Evolutionary conservation across 768 basidiomycete species (phyloP), one percentile per base, ranked within the genome.

Genomic region (Hirschioporus abietinus): DNA sequence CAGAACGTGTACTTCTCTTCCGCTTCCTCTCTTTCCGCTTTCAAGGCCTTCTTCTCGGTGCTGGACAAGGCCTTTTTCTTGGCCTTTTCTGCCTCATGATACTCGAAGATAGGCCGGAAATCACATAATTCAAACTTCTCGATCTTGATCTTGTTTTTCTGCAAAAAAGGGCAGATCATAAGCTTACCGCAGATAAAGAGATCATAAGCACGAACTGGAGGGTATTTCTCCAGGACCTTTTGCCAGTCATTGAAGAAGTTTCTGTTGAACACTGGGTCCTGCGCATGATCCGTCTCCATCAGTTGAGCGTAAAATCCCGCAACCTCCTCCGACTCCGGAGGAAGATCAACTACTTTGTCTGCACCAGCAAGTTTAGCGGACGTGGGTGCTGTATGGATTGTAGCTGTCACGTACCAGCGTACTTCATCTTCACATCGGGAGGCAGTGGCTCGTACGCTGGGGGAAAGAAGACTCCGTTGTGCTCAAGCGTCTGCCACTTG

Each of bases 211-310:
- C 93, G 70, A 74, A 96, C 95, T 20, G 96, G 92, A 70, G 96
- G 95, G 75, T 91, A 77, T 65, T 89, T 83, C 71, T 90, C 87
- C 68, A 99, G 76, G 23, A 96, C 82, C 10, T 78, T 84, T 68
- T 86, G 81, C 85, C 91, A 99, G 74, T 98, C 96, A 0, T 89
- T 84, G 76, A 99, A 99, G 78, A 99, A 99, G 77, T 99, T 99
- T 76, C 89, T 88, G 76, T 92, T 91, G 81, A 99, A 99, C 0
- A 82, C 88, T 17, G 81, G 82, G 75, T 99, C 95, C 77, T 91
- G 83, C 7, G 93, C 92, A 72, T 99, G 96, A 68, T 95, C 93
- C 7, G 93, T 92, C 76, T 95, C 95, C 42, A 99, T 74, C 82
- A 99, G 86, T 23, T 95, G 92, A 36, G 82, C 97, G 72, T 96